Evolutionary conservation across 345 rosid species (phyloP), one percentile per base, ranked within the genome.

Genomic region (Linum usitatissimum): DNA sequence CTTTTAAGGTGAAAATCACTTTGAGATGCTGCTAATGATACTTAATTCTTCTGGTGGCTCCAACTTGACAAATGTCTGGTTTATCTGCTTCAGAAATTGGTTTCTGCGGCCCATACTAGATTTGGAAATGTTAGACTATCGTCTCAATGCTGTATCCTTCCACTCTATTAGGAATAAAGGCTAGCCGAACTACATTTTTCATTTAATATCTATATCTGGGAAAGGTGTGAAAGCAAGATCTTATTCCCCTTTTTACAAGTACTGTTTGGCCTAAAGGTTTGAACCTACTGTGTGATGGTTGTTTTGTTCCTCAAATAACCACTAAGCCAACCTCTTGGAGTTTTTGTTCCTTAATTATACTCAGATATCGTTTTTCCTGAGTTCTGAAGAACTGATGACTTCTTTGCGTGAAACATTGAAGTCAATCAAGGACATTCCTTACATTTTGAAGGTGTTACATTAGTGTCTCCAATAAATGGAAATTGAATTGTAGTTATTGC

Each of bases 61-160:
- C 64, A 42, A 28, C 59, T 39, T 68, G 57, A 57, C 53, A 65
- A 30, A 71, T 53, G 54, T 30, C 64, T 42, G 8, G 49, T 78
- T 75, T 67, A 68, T 63, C 49, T 68, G 38, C 70, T 70, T 59
- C 70, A 93, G 99, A 71, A 90, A 80, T 81, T 93, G 99, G 99
- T 93, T 93, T 78, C 76, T 93, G 76, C 84, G 99, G 81, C 99
- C 99, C 63, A 78, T 90, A 66, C 68, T 93, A 10, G 90, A 93
- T 66, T 81, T 90, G 38, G 83, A 84, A 77, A 80, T 62, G 63
- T 67, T 92, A 82, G 87, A 84, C 63, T 68, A 62, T 59, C 97
- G 98, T 70, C 91, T 87, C 64, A 77, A 90, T 83, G 76, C 89
- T 66, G 99, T 93, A 93, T 93, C 99, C 99, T 81, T 66, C 56